Evolutionary conservation across 192 early-diverging fungal genomes (phyloP).

Genomic region (Backusella mclennaniae): DNA sequence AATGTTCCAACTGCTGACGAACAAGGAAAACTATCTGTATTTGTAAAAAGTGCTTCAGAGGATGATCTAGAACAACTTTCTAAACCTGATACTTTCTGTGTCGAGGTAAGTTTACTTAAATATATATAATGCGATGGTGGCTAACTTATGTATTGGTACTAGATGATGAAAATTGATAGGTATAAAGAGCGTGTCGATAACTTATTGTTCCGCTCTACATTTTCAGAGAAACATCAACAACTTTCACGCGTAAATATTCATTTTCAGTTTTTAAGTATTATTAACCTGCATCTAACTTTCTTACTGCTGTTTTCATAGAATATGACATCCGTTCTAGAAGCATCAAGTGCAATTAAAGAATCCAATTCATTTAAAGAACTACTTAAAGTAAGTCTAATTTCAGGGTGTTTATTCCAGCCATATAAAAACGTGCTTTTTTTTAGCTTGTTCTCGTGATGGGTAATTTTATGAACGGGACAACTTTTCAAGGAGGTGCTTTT

Average conservation of each 20-base stretch:
- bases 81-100: conserved; percentile 68
- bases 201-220: conserved; percentile 65
- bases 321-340: conserved; percentile 58
- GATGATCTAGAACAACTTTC: conserved; percentile 61
- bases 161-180: conserved; percentile 74
- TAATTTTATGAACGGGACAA: conserved; percentile 81
- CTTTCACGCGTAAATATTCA: conserved; percentile 48
- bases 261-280: not conserved
- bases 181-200: conserved; percentile 73
- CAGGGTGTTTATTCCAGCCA: not conserved
- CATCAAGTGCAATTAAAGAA: conserved; percentile 64
- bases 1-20: conserved; percentile 77
- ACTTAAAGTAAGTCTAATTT: conserved; percentile 48
- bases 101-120: conserved; percentile 42
- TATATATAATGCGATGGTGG: not conserved
- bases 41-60: conserved; percentile 60
- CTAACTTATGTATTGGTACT: not conserved
- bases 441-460: conserved; percentile 74
- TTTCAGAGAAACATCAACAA: conserved; percentile 62
- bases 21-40: conserved; percentile 70
- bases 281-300: not conserved
- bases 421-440: not conserved
- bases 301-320: conserved; percentile 37
- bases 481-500: conserved; percentile 83
- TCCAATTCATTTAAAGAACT: conserved; percentile 71